phyloP scores from a whole-genome alignment of 306 rosid genomes.

The Amphicarpaea edgeworthii region DNA sequence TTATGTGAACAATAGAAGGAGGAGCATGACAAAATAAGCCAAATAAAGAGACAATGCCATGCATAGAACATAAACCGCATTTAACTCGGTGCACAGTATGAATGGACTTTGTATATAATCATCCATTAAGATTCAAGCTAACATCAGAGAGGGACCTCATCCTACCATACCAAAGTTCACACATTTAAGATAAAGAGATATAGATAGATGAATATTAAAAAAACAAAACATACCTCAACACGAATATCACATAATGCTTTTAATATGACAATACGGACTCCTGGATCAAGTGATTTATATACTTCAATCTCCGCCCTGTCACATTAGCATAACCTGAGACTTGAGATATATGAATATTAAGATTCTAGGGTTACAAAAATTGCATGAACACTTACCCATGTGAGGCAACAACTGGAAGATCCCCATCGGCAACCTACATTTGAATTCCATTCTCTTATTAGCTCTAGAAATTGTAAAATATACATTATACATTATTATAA shows the following conservation, averaged over 20 bases:
- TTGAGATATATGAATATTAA: conserved; percentile 47
- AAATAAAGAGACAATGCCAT: conserved; percentile 18
- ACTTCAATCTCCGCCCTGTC: conserved; percentile 84
- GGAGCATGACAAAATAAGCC: conserved; percentile 23
- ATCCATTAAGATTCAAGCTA: conserved; percentile 36
- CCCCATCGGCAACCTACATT: conserved; percentile 96
- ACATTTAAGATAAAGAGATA: conserved; percentile 32
- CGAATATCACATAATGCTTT: conserved; percentile 99
- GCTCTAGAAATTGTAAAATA: conserved; percentile 42
- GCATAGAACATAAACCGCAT: conserved; percentile 12
- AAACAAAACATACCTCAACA: conserved; percentile 74
- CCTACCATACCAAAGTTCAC: conserved; percentile 38
- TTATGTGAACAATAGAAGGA: neutral
- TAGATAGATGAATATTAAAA: conserved; percentile 20
- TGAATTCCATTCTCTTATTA: conserved; percentile 46
- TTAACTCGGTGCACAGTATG: conserved; percentile 19
- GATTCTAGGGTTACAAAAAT: conserved; percentile 34
- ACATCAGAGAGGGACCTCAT: conserved; percentile 35
- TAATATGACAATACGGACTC: conserved; percentile 88
- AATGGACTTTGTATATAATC: conserved; percentile 30
- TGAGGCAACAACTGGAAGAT: conserved; percentile 92
- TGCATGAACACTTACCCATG: conserved; percentile 78
- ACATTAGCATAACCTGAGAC: conserved; percentile 49
- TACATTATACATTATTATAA: conserved; percentile 31
- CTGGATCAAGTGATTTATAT: conserved; percentile 90